Conservation (phyloP, 73 alveolate genomes). For the Paramecium caudatum region DNA sequence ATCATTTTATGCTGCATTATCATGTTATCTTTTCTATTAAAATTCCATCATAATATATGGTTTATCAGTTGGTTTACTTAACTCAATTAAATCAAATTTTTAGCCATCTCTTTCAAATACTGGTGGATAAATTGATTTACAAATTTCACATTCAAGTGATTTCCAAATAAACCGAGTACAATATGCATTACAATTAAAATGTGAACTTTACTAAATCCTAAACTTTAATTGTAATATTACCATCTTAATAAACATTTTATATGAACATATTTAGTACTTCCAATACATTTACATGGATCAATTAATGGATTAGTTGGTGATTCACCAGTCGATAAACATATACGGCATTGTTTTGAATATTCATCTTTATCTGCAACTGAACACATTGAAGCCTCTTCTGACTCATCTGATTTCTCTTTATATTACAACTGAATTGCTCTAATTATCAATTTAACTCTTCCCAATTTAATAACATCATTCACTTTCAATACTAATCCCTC, state of each 20-base stretch:
- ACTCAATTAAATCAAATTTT: conserved; percentile 39
- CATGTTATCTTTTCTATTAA: conserved; percentile 12
- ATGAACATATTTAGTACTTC: conserved; percentile 77
- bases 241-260: conserved; percentile 62
- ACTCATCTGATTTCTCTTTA: conserved; percentile 17
- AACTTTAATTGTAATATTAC: neutral
- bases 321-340: conserved; percentile 67
- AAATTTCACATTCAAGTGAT: conserved; percentile 89
- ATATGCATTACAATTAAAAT: conserved; percentile 45
- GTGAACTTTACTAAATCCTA: conserved; percentile 40
- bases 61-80: conserved; percentile 56
- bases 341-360: conserved; percentile 55
- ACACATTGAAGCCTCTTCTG: neutral
- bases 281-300: conserved; percentile 79
- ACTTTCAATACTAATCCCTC: conserved; percentile 77
- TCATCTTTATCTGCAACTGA: conserved; percentile 19
- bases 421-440: conserved; percentile 73
- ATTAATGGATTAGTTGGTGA: conserved; percentile 68
- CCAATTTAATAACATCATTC: conserved; percentile 80
- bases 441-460: conserved; percentile 80
- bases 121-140: conserved; percentile 90
- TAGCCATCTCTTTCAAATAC: conserved; percentile 72
- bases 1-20: neutral
- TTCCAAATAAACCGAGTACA: conserved; percentile 77
- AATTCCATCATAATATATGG: conserved; percentile 63